These are phyloP conservation scores for Akebia trifoliata DNA, from an alignment of 164 flowering plant genomes.

Conservation along the genomic window DNA sequence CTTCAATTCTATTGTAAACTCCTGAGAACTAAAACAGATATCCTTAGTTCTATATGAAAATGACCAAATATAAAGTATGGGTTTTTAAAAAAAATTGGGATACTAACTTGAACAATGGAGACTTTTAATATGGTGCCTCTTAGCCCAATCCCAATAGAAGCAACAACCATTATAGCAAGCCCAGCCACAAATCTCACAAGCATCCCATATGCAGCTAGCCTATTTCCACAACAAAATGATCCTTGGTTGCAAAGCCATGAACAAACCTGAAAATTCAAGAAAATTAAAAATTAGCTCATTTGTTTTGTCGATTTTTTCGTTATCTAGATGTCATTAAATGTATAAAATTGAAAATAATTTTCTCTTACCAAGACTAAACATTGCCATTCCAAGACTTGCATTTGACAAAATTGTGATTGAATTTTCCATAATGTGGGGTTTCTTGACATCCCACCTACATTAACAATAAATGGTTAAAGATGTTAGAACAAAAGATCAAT, in stretches of 20 bases:
- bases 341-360: conserved; percentile 1
- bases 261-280: conserved; percentile 23
- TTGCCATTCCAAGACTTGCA: conserved; percentile 45
- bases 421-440: conserved; percentile 29
- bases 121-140: conserved; percentile 27
- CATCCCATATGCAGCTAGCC: conserved; percentile 30
- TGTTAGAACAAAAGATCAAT: neutral
- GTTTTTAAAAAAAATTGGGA: too few relatives aligned
- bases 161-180: conserved; percentile 36
- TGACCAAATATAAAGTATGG: too few relatives aligned
- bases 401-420: conserved; percentile 35
- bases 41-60: too few relatives aligned
- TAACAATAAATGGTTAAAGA: neutral
- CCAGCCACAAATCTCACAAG: conserved; percentile 30
- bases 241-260: conserved; percentile 42
- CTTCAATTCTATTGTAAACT: too few relatives aligned
- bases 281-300: neutral
- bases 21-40: too few relatives aligned
- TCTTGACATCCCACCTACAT: conserved; percentile 30
- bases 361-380: conserved; percentile 40
- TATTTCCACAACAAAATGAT: conserved; percentile 39
- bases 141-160: conserved; percentile 32
- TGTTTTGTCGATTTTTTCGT: neutral
- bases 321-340: too few relatives aligned
- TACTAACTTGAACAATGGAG: conserved; percentile 36